Evolutionary conservation across 1,284 basidiomycete genomes (phyloP).

Genomic region (Marasmius tenuissimus): DNA sequence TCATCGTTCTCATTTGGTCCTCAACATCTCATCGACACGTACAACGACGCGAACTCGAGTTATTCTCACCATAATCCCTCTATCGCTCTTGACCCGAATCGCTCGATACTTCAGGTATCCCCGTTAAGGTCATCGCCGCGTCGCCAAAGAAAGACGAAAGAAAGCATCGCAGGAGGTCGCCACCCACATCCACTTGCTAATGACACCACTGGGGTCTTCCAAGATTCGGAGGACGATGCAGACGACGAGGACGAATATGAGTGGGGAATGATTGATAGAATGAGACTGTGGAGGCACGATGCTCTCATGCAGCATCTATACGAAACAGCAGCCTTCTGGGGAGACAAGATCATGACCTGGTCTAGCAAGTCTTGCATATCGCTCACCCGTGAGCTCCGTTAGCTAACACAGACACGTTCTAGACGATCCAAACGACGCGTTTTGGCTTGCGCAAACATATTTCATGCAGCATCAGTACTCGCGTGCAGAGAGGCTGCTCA

Average conservation of each 20-base stretch:
- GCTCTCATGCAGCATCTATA: slow-evolving; percentile 98
- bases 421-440: slow-evolving; percentile 96
- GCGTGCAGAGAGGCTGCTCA: slow-evolving; percentile 89
- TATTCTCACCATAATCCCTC: slow-evolving; percentile 52
- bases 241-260: slow-evolving; percentile 65
- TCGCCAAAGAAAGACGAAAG: slow-evolving; percentile 47
- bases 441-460: slow-evolving; percentile 97
- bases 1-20: slow-evolving; percentile 84
- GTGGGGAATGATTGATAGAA: slow-evolving; percentile 90
- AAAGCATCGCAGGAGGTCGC: slow-evolving; percentile 38
- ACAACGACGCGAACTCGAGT: slow-evolving; percentile 59
- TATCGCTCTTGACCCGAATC: slow-evolving; percentile 70
- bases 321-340: slow-evolving; percentile 98
- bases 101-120: slow-evolving; percentile 69
- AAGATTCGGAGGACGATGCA: slow-evolving; percentile 57
- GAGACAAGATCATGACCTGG: slow-evolving; percentile 92
- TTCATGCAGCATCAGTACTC: slow-evolving; percentile 96
- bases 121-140: slow-evolving; percentile 65
- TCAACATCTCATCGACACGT: slow-evolving; percentile 67
- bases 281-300: slow-evolving; percentile 96
- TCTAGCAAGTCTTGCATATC: slow-evolving; percentile 68
- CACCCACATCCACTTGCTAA: slow-evolving; percentile 69
- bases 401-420: slow-evolving; percentile 6
- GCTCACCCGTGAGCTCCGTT: slow-evolving; percentile 7
- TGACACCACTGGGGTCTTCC: slow-evolving; percentile 75